These are phyloP conservation scores for Geotrichum aggregatum DNA, from an alignment of 1,139 yeast genomes.

Conservation along the genomic window DNA sequence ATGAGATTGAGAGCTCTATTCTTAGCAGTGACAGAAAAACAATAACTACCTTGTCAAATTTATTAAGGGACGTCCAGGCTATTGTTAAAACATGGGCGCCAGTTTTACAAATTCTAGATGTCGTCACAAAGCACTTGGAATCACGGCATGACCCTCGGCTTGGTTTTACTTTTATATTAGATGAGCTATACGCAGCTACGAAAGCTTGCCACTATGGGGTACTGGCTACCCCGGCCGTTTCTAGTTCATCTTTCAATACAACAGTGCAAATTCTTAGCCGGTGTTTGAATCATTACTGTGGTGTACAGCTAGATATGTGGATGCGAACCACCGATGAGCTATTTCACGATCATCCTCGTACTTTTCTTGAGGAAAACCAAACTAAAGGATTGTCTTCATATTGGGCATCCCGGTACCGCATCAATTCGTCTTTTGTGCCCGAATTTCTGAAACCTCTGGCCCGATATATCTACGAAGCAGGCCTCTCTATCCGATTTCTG, in stretches of 20 bases:
- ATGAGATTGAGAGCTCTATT: background rate
- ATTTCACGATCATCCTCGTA: background rate
- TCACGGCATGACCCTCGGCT: background rate
- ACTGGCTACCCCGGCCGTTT: background rate
- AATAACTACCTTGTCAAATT: background rate
- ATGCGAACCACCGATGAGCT: slow-evolving; percentile 4
- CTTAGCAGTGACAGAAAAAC: background rate
- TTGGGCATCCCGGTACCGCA: slow-evolving; percentile 3
- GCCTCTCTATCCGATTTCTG: slow-evolving; percentile 9
- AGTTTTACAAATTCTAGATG: slow-evolving; percentile 4
- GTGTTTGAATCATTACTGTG: slow-evolving; percentile 10
- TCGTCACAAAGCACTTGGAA: background rate
- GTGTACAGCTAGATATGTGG: slow-evolving; percentile 4
- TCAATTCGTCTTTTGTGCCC: slow-evolving; percentile 1
- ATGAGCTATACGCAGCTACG: background rate
- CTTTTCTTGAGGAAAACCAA: background rate
- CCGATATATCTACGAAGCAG: slow-evolving; percentile 8
- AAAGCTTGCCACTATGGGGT: background rate
- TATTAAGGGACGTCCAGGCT: background rate
- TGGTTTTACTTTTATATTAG: slow-evolving; percentile 5
- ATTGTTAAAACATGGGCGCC: slow-evolving; percentile 10
- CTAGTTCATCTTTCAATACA: background rate
- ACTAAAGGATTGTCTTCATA: background rate
- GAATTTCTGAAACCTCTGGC: slow-evolving; percentile 4
- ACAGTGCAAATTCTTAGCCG: slow-evolving; percentile 6